Conservation (phyloP, 306 rosid genomes). For the Rosa rugosa region DNA sequence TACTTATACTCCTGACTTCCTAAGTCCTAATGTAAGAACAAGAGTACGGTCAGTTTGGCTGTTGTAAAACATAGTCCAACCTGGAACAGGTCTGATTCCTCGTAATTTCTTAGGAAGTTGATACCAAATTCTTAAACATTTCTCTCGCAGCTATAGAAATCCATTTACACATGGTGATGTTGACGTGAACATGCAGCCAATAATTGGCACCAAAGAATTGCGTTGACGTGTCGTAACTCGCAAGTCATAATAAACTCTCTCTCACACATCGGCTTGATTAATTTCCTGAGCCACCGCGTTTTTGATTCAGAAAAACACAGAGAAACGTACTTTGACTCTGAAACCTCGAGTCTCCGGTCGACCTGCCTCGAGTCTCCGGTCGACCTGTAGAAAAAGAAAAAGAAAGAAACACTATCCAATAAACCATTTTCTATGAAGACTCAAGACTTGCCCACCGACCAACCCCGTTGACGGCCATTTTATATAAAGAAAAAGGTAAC, state of each 20-base stretch:
- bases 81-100: neutral
- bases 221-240: neutral
- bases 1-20: too few relatives aligned
- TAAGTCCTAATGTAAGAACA: too few relatives aligned
- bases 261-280: neutral
- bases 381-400: neutral
- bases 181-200: neutral
- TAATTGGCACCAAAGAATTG: neutral
- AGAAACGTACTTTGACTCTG: neutral
- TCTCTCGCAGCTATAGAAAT: too few relatives aligned
- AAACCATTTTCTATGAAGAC: constrained; percentile 8
- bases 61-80: neutral
- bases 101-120: neutral
- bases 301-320: neutral
- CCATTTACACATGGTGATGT: too few relatives aligned
- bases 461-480: neutral
- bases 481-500: constrained; percentile 30
- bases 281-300: neutral
- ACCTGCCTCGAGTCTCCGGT: neutral
- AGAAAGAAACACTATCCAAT: neutral
- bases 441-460: neutral
- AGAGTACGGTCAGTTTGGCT: neutral
- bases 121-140: neutral
- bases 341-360: neutral
- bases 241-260: neutral